A percentile compares a stretch with the other conserved stretches of the same genome.
Conservation (phyloP, 164 flowering plant genomes). For the Litsea cubeba region DNA sequence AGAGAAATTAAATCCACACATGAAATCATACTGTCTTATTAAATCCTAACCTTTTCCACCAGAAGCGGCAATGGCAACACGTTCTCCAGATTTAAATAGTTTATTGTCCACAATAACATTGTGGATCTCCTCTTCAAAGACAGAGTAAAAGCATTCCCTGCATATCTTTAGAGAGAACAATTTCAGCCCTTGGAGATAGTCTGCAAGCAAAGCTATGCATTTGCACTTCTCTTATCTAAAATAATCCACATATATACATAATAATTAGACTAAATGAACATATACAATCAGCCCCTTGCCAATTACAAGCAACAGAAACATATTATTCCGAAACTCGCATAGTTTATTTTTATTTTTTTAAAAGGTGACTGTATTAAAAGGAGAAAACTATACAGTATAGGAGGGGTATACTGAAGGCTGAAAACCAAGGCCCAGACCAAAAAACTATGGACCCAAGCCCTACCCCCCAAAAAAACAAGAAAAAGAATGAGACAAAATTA, state of each 20-base stretch:
- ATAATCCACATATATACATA: not conserved
- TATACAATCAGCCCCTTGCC: too few species aligned
- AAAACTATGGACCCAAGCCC: too few species aligned
- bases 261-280: not conserved
- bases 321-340: too few species aligned
- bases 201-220: not conserved
- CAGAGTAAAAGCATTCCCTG: constrained; percentile 88
- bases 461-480: too few species aligned
- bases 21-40: not conserved
- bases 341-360: too few species aligned
- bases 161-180: constrained; percentile 49
- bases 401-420: too few species aligned
- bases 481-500: too few species aligned
- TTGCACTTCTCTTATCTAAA: too few species aligned
- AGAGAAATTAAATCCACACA: not conserved
- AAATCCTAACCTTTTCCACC: constrained; percentile 82
- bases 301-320: too few species aligned
- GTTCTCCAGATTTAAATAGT: constrained; percentile 84
- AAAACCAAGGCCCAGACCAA: too few species aligned
- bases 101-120: constrained; percentile 72
- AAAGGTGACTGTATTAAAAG: too few species aligned
- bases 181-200: not conserved
- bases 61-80: constrained; percentile 92
- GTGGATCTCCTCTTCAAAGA: constrained; percentile 93
- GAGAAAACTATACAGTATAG: too few species aligned